Base-by-base conservation (phyloP, 352 stramenopile species). In the Globisporangium alternatum region DNA sequence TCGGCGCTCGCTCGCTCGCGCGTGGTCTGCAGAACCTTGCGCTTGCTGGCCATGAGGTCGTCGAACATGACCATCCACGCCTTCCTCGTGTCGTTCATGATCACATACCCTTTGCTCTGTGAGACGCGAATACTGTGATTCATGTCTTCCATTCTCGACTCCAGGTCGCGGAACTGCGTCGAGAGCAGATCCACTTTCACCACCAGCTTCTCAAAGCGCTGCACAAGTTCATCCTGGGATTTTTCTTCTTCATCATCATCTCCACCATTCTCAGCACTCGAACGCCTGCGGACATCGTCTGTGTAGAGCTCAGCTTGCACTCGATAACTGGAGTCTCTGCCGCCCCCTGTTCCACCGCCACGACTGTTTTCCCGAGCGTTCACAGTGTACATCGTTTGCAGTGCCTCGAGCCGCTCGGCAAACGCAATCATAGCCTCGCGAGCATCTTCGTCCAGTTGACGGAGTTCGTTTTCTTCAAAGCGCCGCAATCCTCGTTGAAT, bases 71-170 rank as follows among this genome's bases (percentile, higher is more conserved):
- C 57, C 17, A 69, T 51, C 75, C 75, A 82, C 5, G 30, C 71
- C 62, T 69, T 64, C 45, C 69, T 49, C 2, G 70, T 61, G 52
- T 80, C 75, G 33, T 80, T 82, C 65, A 82, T 73, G 28, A 82
- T 72, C 21, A 78, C 67, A 5, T 58, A 30, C 7, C 75, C 72
- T 68, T 77, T 82, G 0, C 62, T 48, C 39, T 80, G 69, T 0
- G 75, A 68, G 5, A 74, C 19, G 15, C 70, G 57, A 12, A 78
- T 49, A 3, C 64, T 74, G 41, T 69, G 49, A 9, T 68, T 55
- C n/a, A 71, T 30, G 37, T 82, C 72, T 9, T 78, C 67, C 47
- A 82, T 68, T 15, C 74, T 72, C 0, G 55, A 58, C 55, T 73
- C 51, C 25, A 75, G 52, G 4, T 75, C 67, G 1, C 55, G 41